Evolutionary conservation across 768 basidiomycete genomes (phyloP).

Genomic region (Boletus sp.): DNA sequence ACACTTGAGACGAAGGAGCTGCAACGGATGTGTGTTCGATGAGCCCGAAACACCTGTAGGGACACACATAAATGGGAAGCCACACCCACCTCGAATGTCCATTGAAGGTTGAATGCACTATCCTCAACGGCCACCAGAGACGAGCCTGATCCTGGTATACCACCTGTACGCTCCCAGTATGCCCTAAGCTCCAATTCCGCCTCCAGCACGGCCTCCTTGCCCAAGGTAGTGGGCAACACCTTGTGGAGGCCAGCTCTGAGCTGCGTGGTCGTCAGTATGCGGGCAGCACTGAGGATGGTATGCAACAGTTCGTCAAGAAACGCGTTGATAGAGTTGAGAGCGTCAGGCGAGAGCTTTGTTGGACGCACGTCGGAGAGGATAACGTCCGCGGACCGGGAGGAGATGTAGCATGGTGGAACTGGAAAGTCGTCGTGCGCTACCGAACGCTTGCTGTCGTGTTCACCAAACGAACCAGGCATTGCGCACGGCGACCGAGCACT

Average conservation of each 20-base stretch:
- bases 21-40: slow-evolving; percentile 1
- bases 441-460: slow-evolving; percentile 24
- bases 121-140: slow-evolving; percentile 41
- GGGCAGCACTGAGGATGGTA: slow-evolving; percentile 61
- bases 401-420: slow-evolving; percentile 72
- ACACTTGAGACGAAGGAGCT: slow-evolving; percentile 82
- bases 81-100: slow-evolving; percentile 64
- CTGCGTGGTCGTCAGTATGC: slow-evolving; percentile 69
- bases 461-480: slow-evolving; percentile 48
- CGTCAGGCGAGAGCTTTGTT: slow-evolving; percentile 77
- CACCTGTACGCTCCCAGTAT: slow-evolving; percentile 74
- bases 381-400: slow-evolving; percentile 79
- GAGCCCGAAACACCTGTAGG: slow-evolving; percentile 8
- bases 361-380: slow-evolving; percentile 91
- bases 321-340: slow-evolving; percentile 76
- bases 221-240: slow-evolving; percentile 74
- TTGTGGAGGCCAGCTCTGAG: slow-evolving; percentile 69
- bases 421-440: slow-evolving; percentile 5
- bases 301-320: slow-evolving; percentile 82
- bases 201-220: slow-evolving; percentile 89
- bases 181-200: slow-evolving; percentile 90
- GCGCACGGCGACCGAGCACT: slow-evolving; percentile 21
- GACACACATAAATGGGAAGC: background rate
- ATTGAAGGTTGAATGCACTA: slow-evolving; percentile 65
- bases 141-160: slow-evolving; percentile 30